Conservation (phyloP, 306 rosid genomes). For the Quillaja saponaria region DNA sequence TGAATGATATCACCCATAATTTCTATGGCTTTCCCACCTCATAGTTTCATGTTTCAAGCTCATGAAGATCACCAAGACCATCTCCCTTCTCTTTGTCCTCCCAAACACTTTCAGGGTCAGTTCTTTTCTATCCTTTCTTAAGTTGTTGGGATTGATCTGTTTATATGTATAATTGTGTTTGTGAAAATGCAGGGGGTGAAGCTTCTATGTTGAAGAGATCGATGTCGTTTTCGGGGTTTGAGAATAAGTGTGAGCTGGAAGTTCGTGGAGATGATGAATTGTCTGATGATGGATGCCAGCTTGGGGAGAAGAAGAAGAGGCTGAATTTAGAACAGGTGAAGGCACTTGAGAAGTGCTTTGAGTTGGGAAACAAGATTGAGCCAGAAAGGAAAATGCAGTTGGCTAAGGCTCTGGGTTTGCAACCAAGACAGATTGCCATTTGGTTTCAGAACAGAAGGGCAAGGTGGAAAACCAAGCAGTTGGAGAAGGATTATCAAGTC, state of each 20-base stretch:
- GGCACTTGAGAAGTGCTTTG: constrained; percentile 91
- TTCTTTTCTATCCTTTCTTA: neutral
- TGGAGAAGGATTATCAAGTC: constrained; percentile 77
- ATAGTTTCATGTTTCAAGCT: constrained; percentile 71
- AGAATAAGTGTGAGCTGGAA: constrained; percentile 49
- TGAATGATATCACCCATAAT: constrained; percentile 31
- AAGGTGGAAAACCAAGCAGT: constrained; percentile 91
- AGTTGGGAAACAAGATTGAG: constrained; percentile 87
- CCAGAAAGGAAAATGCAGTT: constrained; percentile 89
- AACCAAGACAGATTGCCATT: constrained; percentile 87
- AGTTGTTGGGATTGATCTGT: neutral
- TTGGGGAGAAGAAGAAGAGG: constrained; percentile 94
- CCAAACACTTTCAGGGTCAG: constrained; percentile 66
- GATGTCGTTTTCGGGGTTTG: constrained; percentile 78
- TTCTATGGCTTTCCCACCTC: constrained; percentile 73
- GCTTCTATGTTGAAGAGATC: constrained; percentile 82
- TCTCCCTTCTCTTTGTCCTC: constrained; percentile 51
- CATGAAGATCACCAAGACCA: constrained; percentile 56
- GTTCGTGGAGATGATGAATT: constrained; percentile 63
- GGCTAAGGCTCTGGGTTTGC: constrained; percentile 76
- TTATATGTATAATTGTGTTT: neutral
- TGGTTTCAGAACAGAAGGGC: constrained; percentile 98
- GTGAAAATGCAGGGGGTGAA: constrained; percentile 43
- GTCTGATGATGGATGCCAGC: constrained; percentile 82
- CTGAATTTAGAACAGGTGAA: constrained; percentile 80